Evolutionary conservation across 2,329 filamentous ascomycete species (phyloP), one percentile per base, ranked within the genome.

Genomic region (Davidsoniella australis): DNA sequence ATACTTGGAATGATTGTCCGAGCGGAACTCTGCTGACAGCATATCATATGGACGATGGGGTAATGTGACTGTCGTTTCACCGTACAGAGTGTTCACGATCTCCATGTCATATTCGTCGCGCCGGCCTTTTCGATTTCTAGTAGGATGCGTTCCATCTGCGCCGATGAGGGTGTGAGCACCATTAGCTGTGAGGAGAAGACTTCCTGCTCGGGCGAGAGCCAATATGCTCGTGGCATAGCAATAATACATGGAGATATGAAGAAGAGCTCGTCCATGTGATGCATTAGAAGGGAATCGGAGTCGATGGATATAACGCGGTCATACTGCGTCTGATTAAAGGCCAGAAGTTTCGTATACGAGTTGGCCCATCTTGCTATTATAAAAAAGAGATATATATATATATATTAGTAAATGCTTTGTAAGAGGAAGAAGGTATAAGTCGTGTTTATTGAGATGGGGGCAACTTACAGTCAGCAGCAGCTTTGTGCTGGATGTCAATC

Each of bases 221-320:
- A 83, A 61, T 84, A 83, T n/a, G 79, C 80, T 17, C 76, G 73
- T 3, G 80, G 76, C 72, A 83, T 78, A 10, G 78, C 78, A 16
- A 80, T 69, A 2, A 71, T 65, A 5, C 71, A 68, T 2, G 65
- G 59, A 0, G 80, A 80, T 6, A 81, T 66, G 41, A 80, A 69
- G 64, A 85, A 84, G 2, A 84, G 69, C 56, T 84, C 78, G 59
- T 85, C 80, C 65, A 83, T 70, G 38, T 68, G 64, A 52, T 76
- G 64, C 7, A 80, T 67, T 8, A 83, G 62, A 2, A 71, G 74
- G 24, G 73, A 67, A 58, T 83, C 78, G 24, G 76, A 78, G 62
- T 83, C 65, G 14, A 67, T 58, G 50, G 76, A 73, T 14, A 64
- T 55, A 5, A 69, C 62, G 1, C 73, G 61, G 10, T 59, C 53